Percentiles rank a stretch among this genome's conserved stretches.
Conservation (phyloP, 345 rosid species). For the Fremontodendron californicum region DNA sequence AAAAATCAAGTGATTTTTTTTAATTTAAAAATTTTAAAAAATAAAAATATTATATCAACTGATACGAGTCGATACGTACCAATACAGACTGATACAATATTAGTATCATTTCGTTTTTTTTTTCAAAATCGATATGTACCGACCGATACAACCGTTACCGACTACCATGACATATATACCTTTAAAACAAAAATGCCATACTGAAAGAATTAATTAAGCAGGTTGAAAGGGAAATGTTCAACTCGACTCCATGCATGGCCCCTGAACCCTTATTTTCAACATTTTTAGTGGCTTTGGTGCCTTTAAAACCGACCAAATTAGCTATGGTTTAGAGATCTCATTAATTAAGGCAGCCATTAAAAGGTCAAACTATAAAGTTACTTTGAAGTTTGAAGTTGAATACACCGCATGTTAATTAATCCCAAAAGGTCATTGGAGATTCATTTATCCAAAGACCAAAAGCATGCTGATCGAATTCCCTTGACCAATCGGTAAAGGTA, state of each 20-base stretch:
- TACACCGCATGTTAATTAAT: background rate
- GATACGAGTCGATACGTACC: too few species aligned
- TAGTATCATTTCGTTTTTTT: too few species aligned
- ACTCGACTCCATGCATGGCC: background rate
- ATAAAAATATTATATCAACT: too few species aligned
- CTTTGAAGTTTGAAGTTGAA: background rate
- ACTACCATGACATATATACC: too few species aligned
- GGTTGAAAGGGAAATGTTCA: background rate
- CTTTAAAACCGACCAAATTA: constrained; percentile 1
- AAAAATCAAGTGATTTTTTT: too few species aligned
- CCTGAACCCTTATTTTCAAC: background rate
- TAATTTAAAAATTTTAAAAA: too few species aligned
- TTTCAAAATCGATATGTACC: too few species aligned
- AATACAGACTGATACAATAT: too few species aligned
- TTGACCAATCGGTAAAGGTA: too few species aligned
- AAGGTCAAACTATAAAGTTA: background rate
- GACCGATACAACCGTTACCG: too few species aligned
- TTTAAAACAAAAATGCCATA: background rate
- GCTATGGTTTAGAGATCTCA: background rate
- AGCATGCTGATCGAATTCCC: too few species aligned
- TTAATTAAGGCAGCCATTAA: background rate
- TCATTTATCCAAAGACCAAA: background rate
- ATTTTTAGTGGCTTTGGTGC: background rate
- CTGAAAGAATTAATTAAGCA: background rate
- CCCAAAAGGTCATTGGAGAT: background rate